Conservation (phyloP, 2,329 filamentous ascomycete species). For the Phyllosticta citrichinensis region DNA sequence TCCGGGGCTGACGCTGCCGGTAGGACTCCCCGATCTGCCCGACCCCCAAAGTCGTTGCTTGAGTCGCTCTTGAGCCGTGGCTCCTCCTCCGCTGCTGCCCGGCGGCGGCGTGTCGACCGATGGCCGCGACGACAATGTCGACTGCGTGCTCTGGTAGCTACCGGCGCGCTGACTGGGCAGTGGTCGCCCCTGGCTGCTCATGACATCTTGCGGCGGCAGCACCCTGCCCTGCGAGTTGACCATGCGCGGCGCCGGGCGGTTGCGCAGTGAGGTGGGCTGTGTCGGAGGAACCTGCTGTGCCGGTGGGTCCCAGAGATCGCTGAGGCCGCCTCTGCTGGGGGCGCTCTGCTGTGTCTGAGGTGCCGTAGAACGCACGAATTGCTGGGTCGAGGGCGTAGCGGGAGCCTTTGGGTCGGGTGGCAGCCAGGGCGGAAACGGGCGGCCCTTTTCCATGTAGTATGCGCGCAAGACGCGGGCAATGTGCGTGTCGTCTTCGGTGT, state of each 20-base stretch:
- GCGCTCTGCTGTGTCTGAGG: conserved; percentile 20
- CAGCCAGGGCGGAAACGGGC: conserved; percentile 74
- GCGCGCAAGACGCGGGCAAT: conserved; percentile 85
- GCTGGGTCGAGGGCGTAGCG: conserved; percentile 38
- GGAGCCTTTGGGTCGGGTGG: conserved; percentile 77
- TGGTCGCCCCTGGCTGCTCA: conserved; percentile 40
- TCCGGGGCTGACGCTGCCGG: conserved; percentile 13
- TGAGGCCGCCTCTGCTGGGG: conserved; percentile 39
- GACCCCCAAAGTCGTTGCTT: conserved; percentile 71
- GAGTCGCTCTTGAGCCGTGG: conserved; percentile 69
- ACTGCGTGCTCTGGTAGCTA: conserved; percentile 56
- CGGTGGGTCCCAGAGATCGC: conserved; percentile 49
- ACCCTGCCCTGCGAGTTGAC: conserved; percentile 27
- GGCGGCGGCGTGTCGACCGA: conserved; percentile 29
- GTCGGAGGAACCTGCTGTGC: conserved; percentile 27
- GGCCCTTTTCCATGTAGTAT: conserved; percentile 86
- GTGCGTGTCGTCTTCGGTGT: conserved; percentile 77
- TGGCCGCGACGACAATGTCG: conserved; percentile 16
- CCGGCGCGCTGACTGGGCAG: conserved; percentile 64
- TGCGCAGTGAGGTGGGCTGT: conserved; percentile 32
- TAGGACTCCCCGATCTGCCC: conserved; percentile 48
- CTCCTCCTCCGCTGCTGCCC: conserved; percentile 32
- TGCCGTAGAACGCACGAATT: conserved; percentile 34
- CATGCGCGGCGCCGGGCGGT: conserved; percentile 34
- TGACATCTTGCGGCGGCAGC: conserved; percentile 20